Percentiles rank a stretch among this genome's conserved stretches.
phyloP scores from a whole-genome alignment of 768 basidiomycete genomes.

The Ramaria sp. region DNA sequence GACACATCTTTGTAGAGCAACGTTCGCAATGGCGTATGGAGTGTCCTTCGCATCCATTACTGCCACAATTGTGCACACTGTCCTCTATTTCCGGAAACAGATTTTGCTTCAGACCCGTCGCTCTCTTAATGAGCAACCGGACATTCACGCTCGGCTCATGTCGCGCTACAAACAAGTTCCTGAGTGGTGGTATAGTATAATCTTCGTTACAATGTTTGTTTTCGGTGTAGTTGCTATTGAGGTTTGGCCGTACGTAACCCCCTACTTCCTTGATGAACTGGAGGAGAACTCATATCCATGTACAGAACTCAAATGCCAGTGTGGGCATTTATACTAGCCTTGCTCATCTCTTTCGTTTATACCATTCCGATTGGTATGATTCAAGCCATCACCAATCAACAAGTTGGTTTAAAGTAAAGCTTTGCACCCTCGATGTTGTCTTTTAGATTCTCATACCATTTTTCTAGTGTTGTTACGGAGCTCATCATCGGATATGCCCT shows the following conservation, averaged over 20 bases:
- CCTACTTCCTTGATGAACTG: slow-evolving; percentile 17
- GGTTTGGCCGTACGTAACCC: slow-evolving; percentile 61
- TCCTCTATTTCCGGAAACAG: slow-evolving; percentile 68
- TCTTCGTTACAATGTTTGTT: slow-evolving; percentile 59
- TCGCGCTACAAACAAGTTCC: slow-evolving; percentile 64
- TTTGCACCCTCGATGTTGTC: neutral
- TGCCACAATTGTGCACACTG: slow-evolving; percentile 58
- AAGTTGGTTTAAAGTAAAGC: slow-evolving; percentile 19
- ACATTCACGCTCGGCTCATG: slow-evolving; percentile 82
- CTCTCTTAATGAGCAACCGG: slow-evolving; percentile 67
- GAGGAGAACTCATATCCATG: neutral
- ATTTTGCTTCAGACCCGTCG: slow-evolving; percentile 63
- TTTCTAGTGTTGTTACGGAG: slow-evolving; percentile 23
- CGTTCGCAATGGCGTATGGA: slow-evolving; percentile 72
- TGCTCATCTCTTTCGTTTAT: slow-evolving; percentile 53
- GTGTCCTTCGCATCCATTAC: slow-evolving; percentile 79
- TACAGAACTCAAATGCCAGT: slow-evolving; percentile 53
- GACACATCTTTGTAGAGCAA: slow-evolving; percentile 23
- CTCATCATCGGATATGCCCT: slow-evolving; percentile 24
- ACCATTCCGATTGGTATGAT: slow-evolving; percentile 63
- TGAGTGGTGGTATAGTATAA: slow-evolving; percentile 71
- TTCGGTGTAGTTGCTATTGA: slow-evolving; percentile 63
- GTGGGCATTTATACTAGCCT: slow-evolving; percentile 60
- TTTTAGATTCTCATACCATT: neutral
- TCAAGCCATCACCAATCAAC: slow-evolving; percentile 25